Conservation (phyloP, 192 early-diverging fungal species). For the Rhizoclosmatium globosum region DNA sequence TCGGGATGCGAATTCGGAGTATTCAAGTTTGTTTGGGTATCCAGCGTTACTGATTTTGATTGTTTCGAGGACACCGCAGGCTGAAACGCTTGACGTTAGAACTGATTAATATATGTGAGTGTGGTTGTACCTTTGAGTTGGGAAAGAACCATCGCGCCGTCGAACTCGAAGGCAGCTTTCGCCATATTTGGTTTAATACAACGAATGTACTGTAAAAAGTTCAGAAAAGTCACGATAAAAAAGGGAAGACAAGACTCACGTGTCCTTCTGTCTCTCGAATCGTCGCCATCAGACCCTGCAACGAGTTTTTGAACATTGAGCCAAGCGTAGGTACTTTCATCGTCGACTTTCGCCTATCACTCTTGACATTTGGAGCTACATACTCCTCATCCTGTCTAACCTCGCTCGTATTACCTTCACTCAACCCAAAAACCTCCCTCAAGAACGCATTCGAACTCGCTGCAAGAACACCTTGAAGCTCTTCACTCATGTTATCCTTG, state of each 20-base stretch:
- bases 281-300: slow-evolving; percentile 92
- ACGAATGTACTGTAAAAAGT: slow-evolving; percentile 81
- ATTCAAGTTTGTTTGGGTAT: slow-evolving; percentile 86
- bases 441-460: slow-evolving; percentile 79
- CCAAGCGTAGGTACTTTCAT: slow-evolving; percentile 85
- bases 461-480: slow-evolving; percentile 77
- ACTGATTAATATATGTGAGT: too few species aligned
- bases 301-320: slow-evolving; percentile 90
- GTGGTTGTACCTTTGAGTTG: slow-evolving; percentile 89
- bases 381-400: neutral
- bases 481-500: slow-evolving; percentile 91
- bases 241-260: slow-evolving; percentile 31
- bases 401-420: slow-evolving; percentile 44
- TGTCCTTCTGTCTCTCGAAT: slow-evolving; percentile 80
- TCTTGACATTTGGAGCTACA: neutral
- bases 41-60: slow-evolving; percentile 92
- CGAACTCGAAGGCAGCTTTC: slow-evolving; percentile 89
- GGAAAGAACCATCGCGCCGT: slow-evolving; percentile 90
- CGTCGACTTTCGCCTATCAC: neutral
- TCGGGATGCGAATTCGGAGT: slow-evolving; percentile 86
- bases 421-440: slow-evolving; percentile 68
- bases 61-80: slow-evolving; percentile 93
- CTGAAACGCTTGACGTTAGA: slow-evolving; percentile 75
- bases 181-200: slow-evolving; percentile 97
- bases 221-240: neutral